Base-by-base conservation (phyloP, 805 yeast genomes). In the Kodamaea fukazawae region DNA sequence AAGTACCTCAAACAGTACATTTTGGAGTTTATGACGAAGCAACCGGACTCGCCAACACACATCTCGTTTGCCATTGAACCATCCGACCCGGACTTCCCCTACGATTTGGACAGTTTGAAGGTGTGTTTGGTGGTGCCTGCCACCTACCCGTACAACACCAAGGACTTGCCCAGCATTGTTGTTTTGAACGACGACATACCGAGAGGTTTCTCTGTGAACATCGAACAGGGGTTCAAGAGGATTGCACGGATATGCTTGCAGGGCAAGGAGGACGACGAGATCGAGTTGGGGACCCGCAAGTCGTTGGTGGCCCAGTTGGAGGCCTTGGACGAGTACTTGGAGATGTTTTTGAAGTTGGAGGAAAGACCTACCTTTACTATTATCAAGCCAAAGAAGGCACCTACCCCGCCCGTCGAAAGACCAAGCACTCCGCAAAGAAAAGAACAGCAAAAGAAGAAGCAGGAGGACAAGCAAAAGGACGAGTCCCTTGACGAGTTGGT, bases 21-120 rank as follows among this genome's bases (percentile, higher is more conserved):
- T 57, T 63, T 56, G 25, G 57, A 57, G 43, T 63, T 58, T 44
- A 48, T 59, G 18, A 42, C 41, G n/a, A 47, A 45, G 8, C 52
- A 53, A 15, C 56, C 60, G 1, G 47, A 46, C 5, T 34, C 39
- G 2, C 32, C 38, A 20, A 49, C 71, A 4, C 74, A 75, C 42
- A 38, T 78, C 11, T 65, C 77, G 10, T 68, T 78, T 45, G 46
- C 67, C 23, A 43, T 79, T 33, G 51, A 49, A 14, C 90, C 90
- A 0, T 67, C 81, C 0, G 90, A 83, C 53, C 89, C 89, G 0
- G 84, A 83, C 32, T 84, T 85, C 53, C 83, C 89, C 0, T 83
- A 70, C 51, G 87, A 81, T 39, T 57, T 84, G 22, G 72, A 70
- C 2, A 50, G 55, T n/a, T 64, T 84, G 41, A 70, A 74, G 36